Conservation (phyloP, 2,329 filamentous ascomycete species). For the Neodidymelliopsis sp. region DNA sequence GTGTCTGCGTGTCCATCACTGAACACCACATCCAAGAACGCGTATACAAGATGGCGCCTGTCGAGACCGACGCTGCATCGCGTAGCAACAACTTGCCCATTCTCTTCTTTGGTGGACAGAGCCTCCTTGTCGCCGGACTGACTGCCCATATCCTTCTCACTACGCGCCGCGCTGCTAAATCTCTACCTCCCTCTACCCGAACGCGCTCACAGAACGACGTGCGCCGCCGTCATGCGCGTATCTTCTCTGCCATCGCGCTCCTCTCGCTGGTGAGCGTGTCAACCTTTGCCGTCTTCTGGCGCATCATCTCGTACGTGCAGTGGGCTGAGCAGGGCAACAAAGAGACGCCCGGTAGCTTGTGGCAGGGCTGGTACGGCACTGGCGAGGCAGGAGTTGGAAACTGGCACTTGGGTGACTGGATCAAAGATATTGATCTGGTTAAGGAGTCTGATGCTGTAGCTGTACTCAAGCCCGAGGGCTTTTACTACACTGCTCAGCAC, state of each 20-base stretch:
- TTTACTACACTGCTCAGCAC: constrained; percentile 70
- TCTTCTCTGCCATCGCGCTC: constrained; percentile 56
- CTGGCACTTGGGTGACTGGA: constrained; percentile 59
- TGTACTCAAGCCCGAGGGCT: constrained; percentile 61
- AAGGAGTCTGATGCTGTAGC: constrained; percentile 63
- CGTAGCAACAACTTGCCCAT: constrained; percentile 46
- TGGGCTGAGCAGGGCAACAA: constrained; percentile 57
- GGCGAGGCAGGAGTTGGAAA: constrained; percentile 39
- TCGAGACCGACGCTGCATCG: constrained; percentile 22
- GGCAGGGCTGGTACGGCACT: constrained; percentile 50
- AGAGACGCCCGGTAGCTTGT: constrained; percentile 52
- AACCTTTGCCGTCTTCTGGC: constrained; percentile 56
- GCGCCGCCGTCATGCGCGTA: constrained; percentile 41
- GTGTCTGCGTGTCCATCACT: constrained; percentile 18
- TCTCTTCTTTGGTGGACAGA: constrained; percentile 41
- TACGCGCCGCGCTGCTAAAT: constrained; percentile 40
- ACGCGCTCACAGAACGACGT: constrained; percentile 43
- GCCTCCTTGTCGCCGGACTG: constrained; percentile 40
- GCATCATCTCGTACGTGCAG: constrained; percentile 57
- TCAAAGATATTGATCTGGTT: constrained; percentile 61
- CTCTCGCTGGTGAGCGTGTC: constrained; percentile 56
- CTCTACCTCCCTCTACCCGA: constrained; percentile 42
- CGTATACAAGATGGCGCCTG: constrained; percentile 9
- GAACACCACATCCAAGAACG: constrained; percentile 1
- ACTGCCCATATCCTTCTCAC: constrained; percentile 39